These are phyloP conservation scores for Scheffersomyces ergatensis DNA, from an alignment of 805 yeast species.

Conservation along the genomic window DNA sequence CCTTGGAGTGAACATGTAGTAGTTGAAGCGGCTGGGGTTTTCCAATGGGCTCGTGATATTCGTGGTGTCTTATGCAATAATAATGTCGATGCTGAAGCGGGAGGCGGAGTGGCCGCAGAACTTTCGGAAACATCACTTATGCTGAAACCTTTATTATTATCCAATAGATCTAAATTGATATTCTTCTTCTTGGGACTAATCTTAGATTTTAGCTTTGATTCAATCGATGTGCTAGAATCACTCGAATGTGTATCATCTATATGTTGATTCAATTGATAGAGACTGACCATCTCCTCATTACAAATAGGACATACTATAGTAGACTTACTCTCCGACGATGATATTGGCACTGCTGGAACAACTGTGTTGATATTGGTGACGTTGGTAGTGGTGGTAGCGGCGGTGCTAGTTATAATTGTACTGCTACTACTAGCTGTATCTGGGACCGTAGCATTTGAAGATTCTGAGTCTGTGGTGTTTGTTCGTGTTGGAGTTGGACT, in stretches of 20 bases:
- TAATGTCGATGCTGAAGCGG: background rate
- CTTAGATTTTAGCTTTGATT: conserved; percentile 23
- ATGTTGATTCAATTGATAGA: conserved; percentile 62
- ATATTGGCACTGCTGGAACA: background rate
- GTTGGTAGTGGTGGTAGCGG: background rate
- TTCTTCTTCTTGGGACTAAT: conserved; percentile 30
- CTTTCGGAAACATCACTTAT: conserved; percentile 19
- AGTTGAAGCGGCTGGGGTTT: conserved; percentile 36
- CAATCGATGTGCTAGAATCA: conserved; percentile 34
- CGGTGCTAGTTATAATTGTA: background rate
- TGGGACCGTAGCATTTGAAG: background rate
- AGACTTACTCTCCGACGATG: background rate
- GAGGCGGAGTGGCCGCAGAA: background rate
- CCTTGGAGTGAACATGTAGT: conserved; percentile 40
- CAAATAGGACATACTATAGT: conserved; percentile 65
- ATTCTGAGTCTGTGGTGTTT: background rate
- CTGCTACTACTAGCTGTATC: background rate
- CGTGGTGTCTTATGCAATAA: background rate
- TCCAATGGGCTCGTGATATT: conserved; percentile 58
- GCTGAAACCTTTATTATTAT: conserved; percentile 35
- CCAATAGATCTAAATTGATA: conserved; percentile 50
- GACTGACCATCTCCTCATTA: conserved; percentile 50
- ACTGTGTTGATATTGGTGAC: background rate
- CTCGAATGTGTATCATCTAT: conserved; percentile 62
- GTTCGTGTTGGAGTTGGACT: background rate